Evolutionary conservation across 176 grass and related monocot genomes (phyloP).

Genomic region (Oryza punctata): DNA sequence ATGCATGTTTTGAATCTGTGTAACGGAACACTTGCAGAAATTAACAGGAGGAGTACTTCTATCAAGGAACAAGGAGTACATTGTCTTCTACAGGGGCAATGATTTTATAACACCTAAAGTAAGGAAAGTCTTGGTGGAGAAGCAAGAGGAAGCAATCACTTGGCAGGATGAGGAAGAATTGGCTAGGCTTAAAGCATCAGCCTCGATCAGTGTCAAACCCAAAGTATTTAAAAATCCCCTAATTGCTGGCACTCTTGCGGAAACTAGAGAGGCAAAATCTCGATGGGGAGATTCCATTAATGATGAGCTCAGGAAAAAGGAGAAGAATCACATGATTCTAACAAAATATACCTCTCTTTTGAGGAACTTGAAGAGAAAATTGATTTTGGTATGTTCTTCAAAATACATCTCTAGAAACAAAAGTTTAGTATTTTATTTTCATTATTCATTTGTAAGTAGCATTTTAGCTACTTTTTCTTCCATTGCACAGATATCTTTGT

Average conservation of each 20-base stretch:
- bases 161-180: conserved; percentile 80
- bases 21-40: conserved; percentile 66
- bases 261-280: conserved; percentile 77
- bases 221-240: conserved; percentile 47
- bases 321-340: conserved; percentile 64
- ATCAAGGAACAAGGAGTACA: conserved; percentile 93
- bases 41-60: conserved; percentile 96
- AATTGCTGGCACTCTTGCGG: conserved; percentile 85
- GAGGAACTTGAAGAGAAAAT: conserved; percentile 77
- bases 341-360: conserved; percentile 76
- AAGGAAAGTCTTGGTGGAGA: conserved; percentile 63
- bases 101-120: conserved; percentile 81
- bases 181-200: conserved; percentile 67
- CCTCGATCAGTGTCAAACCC: conserved; percentile 44
- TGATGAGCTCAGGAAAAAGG: conserved; percentile 58
- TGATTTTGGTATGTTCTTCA: conserved; percentile 63
- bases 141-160: conserved; percentile 60
- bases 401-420: conserved; percentile 12
- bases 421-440: conserved; percentile 25
- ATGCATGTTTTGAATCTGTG: conserved; percentile 40
- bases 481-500: background rate
- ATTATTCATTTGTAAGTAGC: background rate
- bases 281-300: conserved; percentile 65
- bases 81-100: conserved; percentile 94
- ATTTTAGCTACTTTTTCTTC: background rate